These are phyloP conservation scores for Cryptococcus depauperatus DNA, from an alignment of 1,284 basidiomycete genomes.

Conservation along the genomic window DNA sequence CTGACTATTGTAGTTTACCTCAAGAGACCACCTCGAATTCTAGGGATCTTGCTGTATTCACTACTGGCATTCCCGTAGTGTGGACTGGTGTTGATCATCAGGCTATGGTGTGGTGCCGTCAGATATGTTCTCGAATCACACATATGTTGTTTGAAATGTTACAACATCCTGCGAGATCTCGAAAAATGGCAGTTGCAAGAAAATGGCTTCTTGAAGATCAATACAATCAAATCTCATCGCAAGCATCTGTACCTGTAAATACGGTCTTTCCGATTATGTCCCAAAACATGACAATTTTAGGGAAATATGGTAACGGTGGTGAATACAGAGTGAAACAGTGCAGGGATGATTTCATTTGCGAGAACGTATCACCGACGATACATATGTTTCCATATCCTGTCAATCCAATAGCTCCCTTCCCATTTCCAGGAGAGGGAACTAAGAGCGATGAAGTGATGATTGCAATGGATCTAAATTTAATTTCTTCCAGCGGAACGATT, in stretches of 20 bases:
- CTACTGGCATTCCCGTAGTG: constrained; percentile 73
- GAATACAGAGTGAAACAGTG: constrained; percentile 6
- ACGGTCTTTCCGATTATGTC: constrained; percentile 3
- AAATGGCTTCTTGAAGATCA: constrained; percentile 6
- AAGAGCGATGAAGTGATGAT: constrained; percentile 20
- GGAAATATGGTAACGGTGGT: neutral
- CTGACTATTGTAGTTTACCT: constrained; percentile 75
- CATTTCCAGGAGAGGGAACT: constrained; percentile 34
- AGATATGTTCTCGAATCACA: constrained; percentile 82
- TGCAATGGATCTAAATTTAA: constrained; percentile 9
- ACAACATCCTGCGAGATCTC: constrained; percentile 2
- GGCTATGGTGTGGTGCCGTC: constrained; percentile 98
- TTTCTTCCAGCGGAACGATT: neutral
- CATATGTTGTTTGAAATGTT: constrained; percentile 65
- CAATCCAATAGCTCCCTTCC: constrained; percentile 23
- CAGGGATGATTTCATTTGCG: constrained; percentile 1
- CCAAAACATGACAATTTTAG: constrained; percentile 18
- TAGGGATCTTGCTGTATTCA: constrained; percentile 70
- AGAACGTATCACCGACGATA: neutral
- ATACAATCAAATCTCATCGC: neutral
- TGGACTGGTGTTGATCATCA: constrained; percentile 95
- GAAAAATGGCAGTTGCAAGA: constrained; percentile 12
- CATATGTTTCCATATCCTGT: constrained; percentile 12
- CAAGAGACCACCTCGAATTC: constrained; percentile 12
- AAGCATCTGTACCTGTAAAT: neutral